These are phyloP conservation scores for Wickerhamiella parazyma DNA, from an alignment of 805 yeast genomes.

Conservation along the genomic window DNA sequence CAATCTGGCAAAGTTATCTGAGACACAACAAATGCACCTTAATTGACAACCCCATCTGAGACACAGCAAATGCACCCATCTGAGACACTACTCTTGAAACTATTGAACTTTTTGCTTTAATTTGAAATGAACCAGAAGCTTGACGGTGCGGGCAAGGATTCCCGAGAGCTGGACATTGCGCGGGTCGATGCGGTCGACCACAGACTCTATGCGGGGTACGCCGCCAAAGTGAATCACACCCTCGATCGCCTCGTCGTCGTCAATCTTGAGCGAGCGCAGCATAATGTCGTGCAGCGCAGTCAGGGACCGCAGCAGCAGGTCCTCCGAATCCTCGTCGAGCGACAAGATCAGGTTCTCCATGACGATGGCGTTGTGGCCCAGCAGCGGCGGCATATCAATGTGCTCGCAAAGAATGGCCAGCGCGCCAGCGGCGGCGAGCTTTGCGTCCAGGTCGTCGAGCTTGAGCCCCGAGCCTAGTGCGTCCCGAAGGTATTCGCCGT, in stretches of 20 bases:
- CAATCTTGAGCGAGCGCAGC: slow-evolving; percentile 12
- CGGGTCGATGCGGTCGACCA: slow-evolving; percentile 14
- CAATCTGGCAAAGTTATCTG: too few species aligned
- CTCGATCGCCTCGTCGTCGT: slow-evolving; percentile 20
- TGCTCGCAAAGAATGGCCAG: slow-evolving; percentile 29
- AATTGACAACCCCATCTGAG: too few species aligned
- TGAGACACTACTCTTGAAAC: too few species aligned
- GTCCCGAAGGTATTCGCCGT: slow-evolving; percentile 23
- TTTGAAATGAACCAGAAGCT: slow-evolving; percentile 15
- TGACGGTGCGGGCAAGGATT: slow-evolving; percentile 13
- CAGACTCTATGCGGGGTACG: slow-evolving; percentile 14
- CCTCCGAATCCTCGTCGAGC: slow-evolving; percentile 19
- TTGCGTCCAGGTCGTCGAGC: slow-evolving; percentile 24
- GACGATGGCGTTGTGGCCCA: slow-evolving; percentile 21
- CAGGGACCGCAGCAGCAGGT: slow-evolving; percentile 22
- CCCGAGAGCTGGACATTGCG: slow-evolving; percentile 10
- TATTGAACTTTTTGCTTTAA: slow-evolving; percentile 1
- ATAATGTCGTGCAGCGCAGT: slow-evolving; percentile 19
- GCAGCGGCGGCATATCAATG: slow-evolving; percentile 23
- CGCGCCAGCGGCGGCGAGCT: slow-evolving; percentile 30
- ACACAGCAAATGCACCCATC: too few species aligned
- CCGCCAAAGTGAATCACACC: slow-evolving; percentile 17
- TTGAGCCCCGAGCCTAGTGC: slow-evolving; percentile 21
- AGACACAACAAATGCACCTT: too few species aligned
- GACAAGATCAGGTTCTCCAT: slow-evolving; percentile 17